phyloP scores from a whole-genome alignment of 257 asterid species.

The Coffea canephora region DNA sequence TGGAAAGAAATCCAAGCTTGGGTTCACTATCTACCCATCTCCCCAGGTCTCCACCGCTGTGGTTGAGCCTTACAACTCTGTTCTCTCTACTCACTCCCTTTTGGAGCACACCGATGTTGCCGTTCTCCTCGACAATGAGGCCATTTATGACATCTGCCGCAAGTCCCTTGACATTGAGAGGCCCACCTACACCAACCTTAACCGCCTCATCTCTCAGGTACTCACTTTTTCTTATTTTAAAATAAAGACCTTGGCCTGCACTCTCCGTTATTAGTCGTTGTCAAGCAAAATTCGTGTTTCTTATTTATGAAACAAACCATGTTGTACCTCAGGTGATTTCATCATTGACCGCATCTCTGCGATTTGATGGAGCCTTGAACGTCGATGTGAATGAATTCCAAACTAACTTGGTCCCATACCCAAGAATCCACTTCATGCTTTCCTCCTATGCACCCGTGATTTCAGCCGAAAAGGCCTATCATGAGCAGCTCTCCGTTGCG shows the following conservation, averaged over 20 bases:
- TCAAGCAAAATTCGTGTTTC: no score
- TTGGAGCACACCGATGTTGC: conserved; percentile 97
- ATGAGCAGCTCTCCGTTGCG: conserved; percentile 88
- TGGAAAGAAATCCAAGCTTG: conserved; percentile 83
- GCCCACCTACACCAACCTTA: conserved; percentile 89
- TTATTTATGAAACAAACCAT: background rate
- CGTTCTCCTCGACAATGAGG: conserved; percentile 86
- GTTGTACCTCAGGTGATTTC: conserved; percentile 62
- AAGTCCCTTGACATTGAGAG: conserved; percentile 91
- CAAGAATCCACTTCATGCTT: conserved; percentile 96
- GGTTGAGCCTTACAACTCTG: conserved; percentile 94
- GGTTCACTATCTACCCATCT: conserved; percentile 89
- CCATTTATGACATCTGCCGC: conserved; percentile 92
- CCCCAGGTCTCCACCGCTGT: conserved; percentile 98
- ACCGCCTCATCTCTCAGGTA: conserved; percentile 95
- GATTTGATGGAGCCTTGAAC: conserved; percentile 89
- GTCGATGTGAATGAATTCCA: conserved; percentile 97
- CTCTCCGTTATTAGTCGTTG: no score
- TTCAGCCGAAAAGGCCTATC: conserved; percentile 91
- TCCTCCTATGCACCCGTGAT: conserved; percentile 94
- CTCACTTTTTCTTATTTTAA: no score
- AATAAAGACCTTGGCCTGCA: background rate
- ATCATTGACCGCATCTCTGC: conserved; percentile 81
- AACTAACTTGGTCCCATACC: conserved; percentile 93
- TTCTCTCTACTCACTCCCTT: conserved; percentile 88